Conservation (phyloP, 2,329 filamentous ascomycete genomes). For the Bipolaris gigantea region DNA sequence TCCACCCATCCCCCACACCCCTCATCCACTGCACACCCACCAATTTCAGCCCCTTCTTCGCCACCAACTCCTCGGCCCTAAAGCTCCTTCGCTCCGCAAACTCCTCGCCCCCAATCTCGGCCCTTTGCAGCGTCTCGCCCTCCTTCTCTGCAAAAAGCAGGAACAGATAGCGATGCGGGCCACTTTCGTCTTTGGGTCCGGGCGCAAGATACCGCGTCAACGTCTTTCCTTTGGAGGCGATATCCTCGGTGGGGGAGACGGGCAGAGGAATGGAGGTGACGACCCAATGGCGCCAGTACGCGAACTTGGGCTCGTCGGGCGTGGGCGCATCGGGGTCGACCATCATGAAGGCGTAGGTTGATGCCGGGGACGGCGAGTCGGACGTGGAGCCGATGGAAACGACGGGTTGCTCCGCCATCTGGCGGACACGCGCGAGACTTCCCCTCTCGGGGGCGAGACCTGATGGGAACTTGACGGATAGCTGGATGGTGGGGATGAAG, state of each 20-base stretch:
- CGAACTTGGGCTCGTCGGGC: conserved; percentile 58
- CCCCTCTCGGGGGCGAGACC: conserved; percentile 29
- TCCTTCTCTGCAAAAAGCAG: conserved; percentile 36
- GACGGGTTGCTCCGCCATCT: conserved; percentile 25
- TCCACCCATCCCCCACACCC: conserved; percentile 44
- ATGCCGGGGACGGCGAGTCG: conserved; percentile 1
- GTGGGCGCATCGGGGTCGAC: conserved; percentile 60
- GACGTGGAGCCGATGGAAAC: conserved; percentile 36
- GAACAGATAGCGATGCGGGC: conserved; percentile 42
- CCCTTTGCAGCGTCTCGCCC: conserved; percentile 23
- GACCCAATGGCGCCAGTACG: conserved; percentile 60
- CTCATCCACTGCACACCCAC: conserved; percentile 44
- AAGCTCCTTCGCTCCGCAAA: conserved; percentile 42
- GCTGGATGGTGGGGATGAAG: conserved; percentile 50
- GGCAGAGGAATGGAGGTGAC: conserved; percentile 30
- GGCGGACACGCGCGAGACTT: conserved; percentile 41
- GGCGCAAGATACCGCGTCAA: conserved; percentile 40
- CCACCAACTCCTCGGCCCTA: conserved; percentile 26
- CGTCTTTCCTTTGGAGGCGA: conserved; percentile 21
- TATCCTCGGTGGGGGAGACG: background rate
- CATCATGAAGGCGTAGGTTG: conserved; percentile 53
- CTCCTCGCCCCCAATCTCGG: conserved; percentile 41
- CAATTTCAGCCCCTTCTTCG: conserved; percentile 32
- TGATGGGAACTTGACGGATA: conserved; percentile 42
- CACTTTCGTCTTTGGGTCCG: conserved; percentile 41